Conservation (phyloP, 495 filamentous ascomycete genomes). For the Talaromyces nanjingensis region DNA sequence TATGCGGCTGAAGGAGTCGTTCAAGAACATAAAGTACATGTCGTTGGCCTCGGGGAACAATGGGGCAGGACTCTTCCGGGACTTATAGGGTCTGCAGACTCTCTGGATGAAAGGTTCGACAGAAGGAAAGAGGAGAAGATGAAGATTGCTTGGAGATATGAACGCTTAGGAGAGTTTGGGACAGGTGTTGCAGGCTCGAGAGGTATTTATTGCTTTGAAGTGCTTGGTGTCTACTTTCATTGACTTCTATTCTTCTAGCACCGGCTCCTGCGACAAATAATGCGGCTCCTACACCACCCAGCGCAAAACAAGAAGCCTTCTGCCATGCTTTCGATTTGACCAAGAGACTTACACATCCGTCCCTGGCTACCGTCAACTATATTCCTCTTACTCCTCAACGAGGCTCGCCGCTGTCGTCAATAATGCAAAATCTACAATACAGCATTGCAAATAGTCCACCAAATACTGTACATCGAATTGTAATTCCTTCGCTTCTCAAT, state of each 20-base stretch:
- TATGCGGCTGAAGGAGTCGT: constrained; percentile 91
- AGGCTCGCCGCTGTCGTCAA: constrained; percentile 56
- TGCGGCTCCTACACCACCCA: constrained; percentile 14
- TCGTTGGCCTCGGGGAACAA: constrained; percentile 67
- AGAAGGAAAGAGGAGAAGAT: constrained; percentile 61
- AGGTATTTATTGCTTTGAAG: constrained; percentile 30
- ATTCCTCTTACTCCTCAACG: constrained; percentile 44
- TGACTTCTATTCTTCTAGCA: constrained; percentile 14
- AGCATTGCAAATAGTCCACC: constrained; percentile 52
- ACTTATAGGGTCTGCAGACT: constrained; percentile 46
- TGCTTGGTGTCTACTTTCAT: not conserved
- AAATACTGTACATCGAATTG: constrained; percentile 66
- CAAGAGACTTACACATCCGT: constrained; percentile 64
- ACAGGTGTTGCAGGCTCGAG: constrained; percentile 43
- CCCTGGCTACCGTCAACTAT: constrained; percentile 48
- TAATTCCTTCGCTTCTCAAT: constrained; percentile 77
- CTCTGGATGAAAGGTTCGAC: constrained; percentile 29
- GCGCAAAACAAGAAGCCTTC: constrained; percentile 43
- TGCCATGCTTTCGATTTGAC: constrained; percentile 88
- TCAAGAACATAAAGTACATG: constrained; percentile 83
- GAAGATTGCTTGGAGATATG: constrained; percentile 99
- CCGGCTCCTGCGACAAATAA: constrained; percentile 22
- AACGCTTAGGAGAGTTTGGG: constrained; percentile 66
- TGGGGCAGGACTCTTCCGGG: constrained; percentile 84
- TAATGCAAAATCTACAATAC: constrained; percentile 53